These are phyloP conservation scores for Phoma sp. DNA, from an alignment of 2,329 filamentous ascomycete genomes.

Conservation along the genomic window DNA sequence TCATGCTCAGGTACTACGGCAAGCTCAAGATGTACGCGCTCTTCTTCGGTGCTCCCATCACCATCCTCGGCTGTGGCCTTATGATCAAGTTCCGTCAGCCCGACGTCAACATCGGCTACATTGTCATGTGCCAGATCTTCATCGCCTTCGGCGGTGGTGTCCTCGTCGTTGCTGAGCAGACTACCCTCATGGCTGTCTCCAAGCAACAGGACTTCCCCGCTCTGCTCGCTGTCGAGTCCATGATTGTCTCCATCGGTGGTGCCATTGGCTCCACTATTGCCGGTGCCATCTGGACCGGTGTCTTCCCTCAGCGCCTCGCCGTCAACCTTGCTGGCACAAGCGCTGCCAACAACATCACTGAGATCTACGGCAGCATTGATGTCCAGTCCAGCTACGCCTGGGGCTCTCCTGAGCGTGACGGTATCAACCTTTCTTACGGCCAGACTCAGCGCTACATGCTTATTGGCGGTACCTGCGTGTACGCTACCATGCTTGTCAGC, in stretches of 20 bases:
- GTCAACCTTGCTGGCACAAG: constrained; percentile 53
- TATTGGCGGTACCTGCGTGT: constrained; percentile 41
- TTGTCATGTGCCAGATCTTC: constrained; percentile 46
- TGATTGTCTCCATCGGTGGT: constrained; percentile 64
- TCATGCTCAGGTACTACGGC: constrained; percentile 36
- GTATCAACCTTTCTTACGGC: constrained; percentile 47
- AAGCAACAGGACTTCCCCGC: constrained; percentile 43
- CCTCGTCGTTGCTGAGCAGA: constrained; percentile 43
- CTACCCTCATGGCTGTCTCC: constrained; percentile 42
- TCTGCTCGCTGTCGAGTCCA: constrained; percentile 57
- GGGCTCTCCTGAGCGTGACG: constrained; percentile 57
- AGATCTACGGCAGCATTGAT: constrained; percentile 59
- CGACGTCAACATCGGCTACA: constrained; percentile 42
- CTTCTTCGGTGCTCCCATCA: constrained; percentile 40
- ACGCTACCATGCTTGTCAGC: constrained; percentile 31
- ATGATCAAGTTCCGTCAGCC: constrained; percentile 49
- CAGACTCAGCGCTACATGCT: constrained; percentile 47
- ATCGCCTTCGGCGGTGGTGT: constrained; percentile 44
- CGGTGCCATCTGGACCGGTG: constrained; percentile 68
- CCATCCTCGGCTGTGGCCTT: constrained; percentile 43
- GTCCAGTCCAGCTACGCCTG: constrained; percentile 61
- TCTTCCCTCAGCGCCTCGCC: constrained; percentile 59
- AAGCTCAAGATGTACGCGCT: constrained; percentile 39
- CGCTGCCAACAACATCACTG: constrained; percentile 45
- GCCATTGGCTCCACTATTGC: constrained; percentile 60